A percentile compares a stretch with the other conserved stretches of the same genome.
phyloP scores from a whole-genome alignment of 2,329 filamentous ascomycete species.

The Ascosphaera aggregata region DNA sequence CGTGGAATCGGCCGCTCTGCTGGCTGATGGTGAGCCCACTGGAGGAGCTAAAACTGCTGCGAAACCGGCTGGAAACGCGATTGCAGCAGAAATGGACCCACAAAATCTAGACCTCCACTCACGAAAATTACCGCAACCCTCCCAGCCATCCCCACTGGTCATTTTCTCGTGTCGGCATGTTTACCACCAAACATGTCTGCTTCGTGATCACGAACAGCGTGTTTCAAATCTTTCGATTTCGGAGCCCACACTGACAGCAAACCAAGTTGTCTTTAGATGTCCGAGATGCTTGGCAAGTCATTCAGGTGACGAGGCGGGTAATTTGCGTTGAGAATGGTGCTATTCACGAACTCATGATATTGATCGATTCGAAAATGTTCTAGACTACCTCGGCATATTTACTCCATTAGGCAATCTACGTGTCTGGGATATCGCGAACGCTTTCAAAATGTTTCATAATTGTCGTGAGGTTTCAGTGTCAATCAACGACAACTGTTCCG shows the following conservation, averaged over 20 bases:
- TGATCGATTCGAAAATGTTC: too few species aligned
- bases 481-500: too few species aligned
- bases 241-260: conserved; percentile 2
- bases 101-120: not conserved
- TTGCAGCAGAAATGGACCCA: not conserved
- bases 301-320: too few species aligned
- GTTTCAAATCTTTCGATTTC: conserved; percentile 3
- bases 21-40: not conserved
- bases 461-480: too few species aligned
- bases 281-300: too few species aligned
- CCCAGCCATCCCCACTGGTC: conserved; percentile 13
- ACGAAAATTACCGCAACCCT: not conserved
- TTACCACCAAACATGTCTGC: conserved; percentile 23
- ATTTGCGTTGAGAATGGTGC: too few species aligned
- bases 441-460: too few species aligned
- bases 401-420: too few species aligned
- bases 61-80: not conserved
- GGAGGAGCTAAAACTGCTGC: not conserved
- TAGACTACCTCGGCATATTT: too few species aligned
- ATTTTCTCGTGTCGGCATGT: conserved; percentile 26
- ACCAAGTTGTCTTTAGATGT: not conserved
- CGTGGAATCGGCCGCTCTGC: not conserved
- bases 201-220: conserved; percentile 9
- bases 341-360: too few species aligned
- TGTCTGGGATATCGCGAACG: too few species aligned